Evolutionary conservation across 805 yeast species (phyloP).

Genomic region (Nakazawaea wickerhamii): DNA sequence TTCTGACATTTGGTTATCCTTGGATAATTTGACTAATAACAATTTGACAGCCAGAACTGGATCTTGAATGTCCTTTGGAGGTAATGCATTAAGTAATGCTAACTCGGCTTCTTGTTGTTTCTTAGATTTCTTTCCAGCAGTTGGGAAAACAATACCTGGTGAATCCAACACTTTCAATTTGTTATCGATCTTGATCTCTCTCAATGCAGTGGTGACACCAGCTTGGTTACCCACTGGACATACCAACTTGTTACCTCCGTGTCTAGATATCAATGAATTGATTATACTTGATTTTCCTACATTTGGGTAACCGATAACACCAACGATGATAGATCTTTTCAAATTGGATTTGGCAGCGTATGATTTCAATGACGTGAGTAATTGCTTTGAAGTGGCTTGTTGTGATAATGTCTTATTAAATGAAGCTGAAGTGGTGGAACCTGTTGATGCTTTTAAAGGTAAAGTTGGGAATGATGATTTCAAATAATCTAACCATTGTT

Average conservation of each 20-base stretch:
- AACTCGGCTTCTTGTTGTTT: constrained; percentile 81
- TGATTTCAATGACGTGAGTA: constrained; percentile 77
- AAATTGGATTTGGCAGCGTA: constrained; percentile 80
- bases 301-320: constrained; percentile 96
- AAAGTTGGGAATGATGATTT: constrained; percentile 85
- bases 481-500: constrained; percentile 78
- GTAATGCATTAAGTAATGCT: constrained; percentile 81
- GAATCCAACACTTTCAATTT: constrained; percentile 87
- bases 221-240: constrained; percentile 98
- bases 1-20: constrained; percentile 71
- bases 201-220: constrained; percentile 88
- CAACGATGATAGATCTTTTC: constrained; percentile 86
- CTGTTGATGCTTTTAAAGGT: constrained; percentile 79
- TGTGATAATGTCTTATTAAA: constrained; percentile 73
- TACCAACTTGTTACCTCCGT: constrained; percentile 64
- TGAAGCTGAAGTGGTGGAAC: constrained; percentile 52
- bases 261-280: constrained; percentile 80
- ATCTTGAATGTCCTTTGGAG: constrained; percentile 79
- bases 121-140: constrained; percentile 41
- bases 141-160: constrained; percentile 96
- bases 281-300: constrained; percentile 95
- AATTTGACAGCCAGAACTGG: constrained; percentile 78
- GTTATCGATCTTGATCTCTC: constrained; percentile 89
- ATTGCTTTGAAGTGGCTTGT: constrained; percentile 62
- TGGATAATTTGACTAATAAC: constrained; percentile 69